Evolutionary conservation across 2,329 filamentous ascomycete genomes (phyloP), one percentile per base, ranked within the genome.

Genomic region (Pseudomassariella vexata): DNA sequence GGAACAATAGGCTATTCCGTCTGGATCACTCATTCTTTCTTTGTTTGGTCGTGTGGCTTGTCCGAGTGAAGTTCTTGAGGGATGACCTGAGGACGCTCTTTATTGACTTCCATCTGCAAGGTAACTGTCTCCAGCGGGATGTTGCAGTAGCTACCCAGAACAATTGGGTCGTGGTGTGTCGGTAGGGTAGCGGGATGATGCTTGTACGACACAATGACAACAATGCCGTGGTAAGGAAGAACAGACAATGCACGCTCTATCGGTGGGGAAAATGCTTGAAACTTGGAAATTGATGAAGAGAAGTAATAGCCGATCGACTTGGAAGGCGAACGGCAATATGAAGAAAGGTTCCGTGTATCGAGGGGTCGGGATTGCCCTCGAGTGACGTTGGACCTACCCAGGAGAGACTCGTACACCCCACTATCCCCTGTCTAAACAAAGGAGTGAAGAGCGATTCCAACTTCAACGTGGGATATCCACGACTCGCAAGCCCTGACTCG

Each of bases 201-300:
- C 24, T 24, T 17, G 28, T 28, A 18, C 24, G 23, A 28, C 19
- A 34, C 32, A 19, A 28, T 21, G 25, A 17, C 23, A 27, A 26
- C 26, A 21, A n/a, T 18, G 17, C 15, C n/a, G 8, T 11, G 14
- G 19, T 24, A 27, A 12, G 19, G n/a, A 21, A 19, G 15, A 30
- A 26, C 14, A 26, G 9, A 23, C 11, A 7, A 35, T 32, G 34
- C 36, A 36, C 31, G 41, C 39, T 41, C 45, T 48, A 34, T 38
- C 39, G 45, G 45, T 48, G 30, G 20, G 38, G 38, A 37, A 37
- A 38, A 34, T 36, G 21, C 34, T 38, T 32, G 37, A 37, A 38
- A 36, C 24, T 25, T 19, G 34, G 30, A 22, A 24, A 25, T 26
- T 14, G 53, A 48, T 50, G 48, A 52, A 52, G 47, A 50, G 48